These are phyloP conservation scores for Taphrina populina DNA, from an alignment of 1,139 yeast species.

Conservation along the genomic window DNA sequence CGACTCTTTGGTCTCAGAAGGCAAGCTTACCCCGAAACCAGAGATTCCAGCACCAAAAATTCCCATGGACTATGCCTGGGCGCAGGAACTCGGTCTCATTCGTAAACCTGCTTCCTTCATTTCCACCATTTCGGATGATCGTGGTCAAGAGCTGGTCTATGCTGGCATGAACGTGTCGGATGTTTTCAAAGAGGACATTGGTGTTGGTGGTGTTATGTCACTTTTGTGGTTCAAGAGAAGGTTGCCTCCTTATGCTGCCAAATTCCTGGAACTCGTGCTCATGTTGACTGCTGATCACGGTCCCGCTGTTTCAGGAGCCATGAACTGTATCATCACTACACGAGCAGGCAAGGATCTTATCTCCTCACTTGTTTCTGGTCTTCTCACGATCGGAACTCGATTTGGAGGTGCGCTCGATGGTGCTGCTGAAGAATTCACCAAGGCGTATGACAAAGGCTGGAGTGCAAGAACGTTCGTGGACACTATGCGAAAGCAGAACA, in stretches of 20 bases:
- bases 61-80: slow-evolving; percentile 54
- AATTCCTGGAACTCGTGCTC: slow-evolving; percentile 52
- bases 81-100: slow-evolving; percentile 52
- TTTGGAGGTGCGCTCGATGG: slow-evolving; percentile 54
- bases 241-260: slow-evolving; percentile 50
- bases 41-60: slow-evolving; percentile 53
- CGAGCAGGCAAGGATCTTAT: slow-evolving; percentile 53
- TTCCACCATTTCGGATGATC: slow-evolving; percentile 53
- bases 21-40: slow-evolving; percentile 46
- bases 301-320: slow-evolving; percentile 53
- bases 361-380: slow-evolving; percentile 51
- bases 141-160: slow-evolving; percentile 52
- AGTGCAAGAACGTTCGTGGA: slow-evolving; percentile 53
- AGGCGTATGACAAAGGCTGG: slow-evolving; percentile 50
- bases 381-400: slow-evolving; percentile 51
- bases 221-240: slow-evolving; percentile 52
- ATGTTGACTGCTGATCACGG: slow-evolving; percentile 55
- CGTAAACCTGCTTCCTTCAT: slow-evolving; percentile 54
- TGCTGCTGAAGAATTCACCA: slow-evolving; percentile 51
- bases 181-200: slow-evolving; percentile 52
- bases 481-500: slow-evolving; percentile 52
- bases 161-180: slow-evolving; percentile 54
- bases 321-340: slow-evolving; percentile 53
- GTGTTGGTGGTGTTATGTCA: slow-evolving; percentile 54
- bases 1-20: slow-evolving; percentile 46